Conservation (phyloP, 2,329 filamentous ascomycete species). For the Clarireedia paspali region DNA sequence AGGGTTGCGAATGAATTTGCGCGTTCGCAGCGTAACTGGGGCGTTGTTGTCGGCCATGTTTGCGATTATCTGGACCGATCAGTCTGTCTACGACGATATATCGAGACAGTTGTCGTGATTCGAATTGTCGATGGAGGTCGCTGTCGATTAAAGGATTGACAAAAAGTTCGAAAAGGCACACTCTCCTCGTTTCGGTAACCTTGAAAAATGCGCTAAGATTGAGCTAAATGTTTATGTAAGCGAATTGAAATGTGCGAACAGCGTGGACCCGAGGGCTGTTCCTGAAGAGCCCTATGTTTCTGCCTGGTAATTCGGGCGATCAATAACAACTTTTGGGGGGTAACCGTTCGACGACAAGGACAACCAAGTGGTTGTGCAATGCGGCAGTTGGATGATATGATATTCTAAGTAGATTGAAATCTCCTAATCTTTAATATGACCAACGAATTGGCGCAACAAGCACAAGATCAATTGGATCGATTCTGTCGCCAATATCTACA, state of each 20-base stretch:
- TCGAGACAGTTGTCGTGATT: constrained; percentile 26
- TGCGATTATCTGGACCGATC: constrained; percentile 37
- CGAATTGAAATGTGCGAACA: constrained; percentile 12
- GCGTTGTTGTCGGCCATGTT: constrained; percentile 83
- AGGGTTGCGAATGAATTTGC: constrained; percentile 99
- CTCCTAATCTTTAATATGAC: background rate
- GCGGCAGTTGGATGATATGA: background rate
- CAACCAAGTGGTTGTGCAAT: background rate
- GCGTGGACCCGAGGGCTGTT: constrained; percentile 7
- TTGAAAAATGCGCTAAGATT: constrained; percentile 14
- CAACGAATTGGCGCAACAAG: constrained; percentile 1
- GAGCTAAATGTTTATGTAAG: constrained; percentile 15
- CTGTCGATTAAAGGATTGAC: constrained; percentile 20
- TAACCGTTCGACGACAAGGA: background rate
- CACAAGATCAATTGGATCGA: constrained; percentile 35
- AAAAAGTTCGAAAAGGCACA: constrained; percentile 10
- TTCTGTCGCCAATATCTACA: constrained; percentile 76
- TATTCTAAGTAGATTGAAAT: background rate
- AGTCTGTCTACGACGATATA: constrained; percentile 25
- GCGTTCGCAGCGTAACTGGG: constrained; percentile 83
- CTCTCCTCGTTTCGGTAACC: constrained; percentile 12
- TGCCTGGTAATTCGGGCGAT: constrained; percentile 9
- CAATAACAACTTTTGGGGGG: background rate
- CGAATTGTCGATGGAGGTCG: constrained; percentile 26
- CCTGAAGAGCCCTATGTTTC: constrained; percentile 12